These are phyloP conservation scores for Nitzschia sp. DNA, from an alignment of 108 stramenopile species.

Conservation along the genomic window DNA sequence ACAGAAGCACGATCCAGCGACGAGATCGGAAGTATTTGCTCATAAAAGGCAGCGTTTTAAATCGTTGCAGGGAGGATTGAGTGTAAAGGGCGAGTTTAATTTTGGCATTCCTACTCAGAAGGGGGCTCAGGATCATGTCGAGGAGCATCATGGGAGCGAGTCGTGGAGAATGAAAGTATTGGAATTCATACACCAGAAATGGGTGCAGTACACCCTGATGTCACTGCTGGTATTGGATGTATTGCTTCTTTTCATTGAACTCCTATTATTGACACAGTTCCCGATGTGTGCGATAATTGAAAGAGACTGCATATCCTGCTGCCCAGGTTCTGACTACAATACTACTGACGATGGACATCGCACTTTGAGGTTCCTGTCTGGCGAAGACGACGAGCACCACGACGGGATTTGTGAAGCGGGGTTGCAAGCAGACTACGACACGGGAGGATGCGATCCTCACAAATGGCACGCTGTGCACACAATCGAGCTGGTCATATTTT, in stretches of 20 bases:
- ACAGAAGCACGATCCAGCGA: no score
- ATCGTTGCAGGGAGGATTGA: not conserved
- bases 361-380: not conserved
- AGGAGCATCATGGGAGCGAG: constrained; percentile 40
- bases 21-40: no score
- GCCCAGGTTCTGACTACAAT: constrained; percentile 10
- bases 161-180: constrained; percentile 36
- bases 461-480: constrained; percentile 41
- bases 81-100: constrained; percentile 5
- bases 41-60: no score
- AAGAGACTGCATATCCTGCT: constrained; percentile 61
- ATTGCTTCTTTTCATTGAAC: constrained; percentile 52
- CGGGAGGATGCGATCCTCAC: constrained; percentile 39
- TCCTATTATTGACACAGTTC: constrained; percentile 40
- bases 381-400: constrained; percentile 2
- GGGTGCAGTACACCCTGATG: constrained; percentile 42
- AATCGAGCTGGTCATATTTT: constrained; percentile 34
- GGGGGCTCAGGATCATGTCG: constrained; percentile 12
- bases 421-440: constrained; percentile 2
- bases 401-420: constrained; percentile 24
- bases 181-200: constrained; percentile 31
- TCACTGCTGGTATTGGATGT: constrained; percentile 51
- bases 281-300: constrained; percentile 48
- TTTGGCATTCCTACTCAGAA: constrained; percentile 31
- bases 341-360: constrained; percentile 2